Base-by-base conservation (phyloP, 176 grass and related monocot species). In the Pharus latifolius region DNA sequence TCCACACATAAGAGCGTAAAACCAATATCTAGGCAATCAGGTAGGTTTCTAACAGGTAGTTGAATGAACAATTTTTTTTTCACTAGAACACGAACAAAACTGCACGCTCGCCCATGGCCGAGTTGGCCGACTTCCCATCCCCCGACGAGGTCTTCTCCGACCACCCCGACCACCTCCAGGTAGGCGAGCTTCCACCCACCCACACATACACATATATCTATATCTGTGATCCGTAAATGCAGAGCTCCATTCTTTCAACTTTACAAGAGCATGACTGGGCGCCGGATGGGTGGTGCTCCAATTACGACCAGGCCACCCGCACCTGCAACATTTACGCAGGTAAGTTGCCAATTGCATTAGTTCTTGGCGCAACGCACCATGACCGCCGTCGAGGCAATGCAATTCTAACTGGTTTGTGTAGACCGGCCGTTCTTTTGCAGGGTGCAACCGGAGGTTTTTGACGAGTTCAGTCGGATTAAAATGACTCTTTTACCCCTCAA, bases 261-360 rank as follows among this genome's bases (percentile, higher is more conserved):
- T 20, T 87, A 78, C 73, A 89, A 77, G 79, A 94, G 86, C 60
- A 74, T 89, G 69, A 84, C 80, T 34, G n/a, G 91, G 91, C 10
- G 14, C 54, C 0, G n/a, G 86, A 89, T 59, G 91, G 91, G 63
- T 94, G 91, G 91, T 90, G 86, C 58, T 78, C 43, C 75, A 84
- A 94, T 28, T 94, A 94, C 5, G 65, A 89, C 48, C 49, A 85
- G 24, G 46, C 77, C 3, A 81, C 83, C 9, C 77, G 86, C 58
- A 95, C 83, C 52, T 95, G 83, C 42, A 86, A 84, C 72, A 87
- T 90, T 23, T 89, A 87, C 26, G 10, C 83, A 73, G 85, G 88
- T 80, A n/a, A 56, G 40, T 28, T 55, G 54, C n/a, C 13, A 55
- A 72, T 25, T 48, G 2, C 2, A 63, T 31, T 53, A 32, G 5